Evolutionary conservation across 768 basidiomycete genomes (phyloP).

Genomic region (Filobasidium floriforme): DNA sequence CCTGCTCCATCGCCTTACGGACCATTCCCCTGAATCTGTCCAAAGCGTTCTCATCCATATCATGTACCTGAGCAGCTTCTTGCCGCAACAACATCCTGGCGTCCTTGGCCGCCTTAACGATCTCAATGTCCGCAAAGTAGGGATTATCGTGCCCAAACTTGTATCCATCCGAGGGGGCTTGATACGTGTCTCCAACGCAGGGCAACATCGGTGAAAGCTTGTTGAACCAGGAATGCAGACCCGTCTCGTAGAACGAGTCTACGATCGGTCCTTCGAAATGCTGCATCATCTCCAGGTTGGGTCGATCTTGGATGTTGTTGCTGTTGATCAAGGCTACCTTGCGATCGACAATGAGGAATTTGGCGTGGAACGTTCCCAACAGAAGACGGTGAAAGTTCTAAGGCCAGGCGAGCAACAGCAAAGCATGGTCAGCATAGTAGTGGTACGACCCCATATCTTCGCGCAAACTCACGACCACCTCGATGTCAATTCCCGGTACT

Average conservation of each 20-base stretch:
- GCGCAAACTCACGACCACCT: constrained; percentile 49
- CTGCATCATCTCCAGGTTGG: constrained; percentile 55
- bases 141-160: constrained; percentile 48
- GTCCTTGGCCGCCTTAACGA: constrained; percentile 47
- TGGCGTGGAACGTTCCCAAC: constrained; percentile 64
- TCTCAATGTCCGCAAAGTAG: constrained; percentile 48
- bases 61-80: constrained; percentile 40
- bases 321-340: constrained; percentile 57
- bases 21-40: constrained; percentile 36
- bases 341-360: constrained; percentile 64
- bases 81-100: constrained; percentile 43
- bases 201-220: constrained; percentile 38
- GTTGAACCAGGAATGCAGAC: constrained; percentile 58
- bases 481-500: constrained; percentile 57
- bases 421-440: too few species aligned
- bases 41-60: constrained; percentile 24
- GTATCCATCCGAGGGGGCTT: constrained; percentile 45
- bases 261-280: constrained; percentile 67
- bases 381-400: constrained; percentile 49
- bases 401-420: background rate
- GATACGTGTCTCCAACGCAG: constrained; percentile 36
- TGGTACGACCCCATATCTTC: too few species aligned
- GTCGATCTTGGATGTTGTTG: constrained; percentile 48
- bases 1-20: constrained; percentile 33
- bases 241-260: constrained; percentile 62